Base-by-base conservation (phyloP, 2,329 filamentous ascomycete species). In the Alternaria infectoria region DNA sequence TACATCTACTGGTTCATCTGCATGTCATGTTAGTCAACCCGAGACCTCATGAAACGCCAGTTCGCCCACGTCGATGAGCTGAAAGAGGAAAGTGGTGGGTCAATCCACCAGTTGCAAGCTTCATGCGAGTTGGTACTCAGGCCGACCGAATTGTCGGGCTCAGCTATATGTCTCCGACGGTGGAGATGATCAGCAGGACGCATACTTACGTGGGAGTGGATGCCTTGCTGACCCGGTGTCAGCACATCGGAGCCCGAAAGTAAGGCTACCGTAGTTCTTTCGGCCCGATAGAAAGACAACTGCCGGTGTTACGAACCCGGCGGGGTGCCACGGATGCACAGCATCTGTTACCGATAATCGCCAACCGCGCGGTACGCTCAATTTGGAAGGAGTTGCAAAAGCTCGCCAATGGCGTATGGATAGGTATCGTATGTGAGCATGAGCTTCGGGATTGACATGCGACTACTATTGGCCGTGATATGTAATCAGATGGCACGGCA, bases 131-230 rank as follows among this genome's bases (percentile, higher is more conserved):
- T 19, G 28, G 25, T 25, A 50, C 47, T 50, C 47, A 21, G 26
- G 5, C 47, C 28, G 26, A 50, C 47, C 47, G 19, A 11, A 30
- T 10, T 19, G 17, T 32, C 26, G 47, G 26, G 26, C 6, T 21
- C 11, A 15, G 11, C n/a, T 50, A 3, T 5, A 2, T 15, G 13
- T n/a, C 3, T 50, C 17, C 26, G 11, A 32, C 47, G 11, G 11
- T 12, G 11, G 8, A 4, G 47, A n/a, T 21, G 17, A 60, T 60
- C 51, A 56, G 51, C 50, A 55, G 57, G 57, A 25, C 58, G 15
- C 13, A 12, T 1, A 17, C 28, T 49, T 36, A 45, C 28, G 5
- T 30, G 23, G 23, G 40, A 30, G 51, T 21, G 44, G 12, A 17
- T 30, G 8, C 12, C 28, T 6, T 4, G 13, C 28, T 56, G 32